Percentiles rank a stretch among this genome's conserved stretches.
Conservation (phyloP, 2,329 filamentous ascomycete species). For the Xylaria sp. region DNA sequence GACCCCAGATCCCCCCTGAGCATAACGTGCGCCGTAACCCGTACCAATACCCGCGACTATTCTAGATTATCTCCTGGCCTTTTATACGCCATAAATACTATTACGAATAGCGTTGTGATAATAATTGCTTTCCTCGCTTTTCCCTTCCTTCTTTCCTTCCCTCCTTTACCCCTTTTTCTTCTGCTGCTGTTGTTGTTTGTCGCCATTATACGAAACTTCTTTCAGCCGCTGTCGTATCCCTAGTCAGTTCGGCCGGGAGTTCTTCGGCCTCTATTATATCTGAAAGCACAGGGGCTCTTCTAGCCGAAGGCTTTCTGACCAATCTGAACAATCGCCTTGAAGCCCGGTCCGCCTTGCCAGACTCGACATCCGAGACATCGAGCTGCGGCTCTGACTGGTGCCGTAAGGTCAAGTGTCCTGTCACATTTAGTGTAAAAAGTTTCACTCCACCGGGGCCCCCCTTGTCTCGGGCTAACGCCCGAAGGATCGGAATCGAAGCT, state of each 20-base stretch:
- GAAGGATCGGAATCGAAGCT: slow-evolving; percentile 48
- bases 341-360: background rate
- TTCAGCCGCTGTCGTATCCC: slow-evolving; percentile 7
- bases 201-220: slow-evolving; percentile 30
- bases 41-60: background rate
- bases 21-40: background rate
- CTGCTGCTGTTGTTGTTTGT: no score
- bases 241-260: slow-evolving; percentile 3
- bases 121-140: background rate
- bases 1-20: background rate
- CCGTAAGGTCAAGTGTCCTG: slow-evolving; percentile 31
- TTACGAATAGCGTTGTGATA: background rate
- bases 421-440: slow-evolving; percentile 34
- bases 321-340: slow-evolving; percentile 20
- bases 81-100: background rate
- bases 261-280: slow-evolving; percentile 37
- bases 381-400: slow-evolving; percentile 9
- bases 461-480: slow-evolving; percentile 43
- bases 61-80: background rate
- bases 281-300: slow-evolving; percentile 30
- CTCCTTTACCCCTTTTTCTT: no score
- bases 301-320: slow-evolving; percentile 2
- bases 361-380: background rate
- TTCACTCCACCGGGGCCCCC: slow-evolving; percentile 11
- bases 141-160: background rate